Percentiles rank a stretch among this genome's conserved stretches.
These are phyloP conservation scores for Cryptosporidium parvum DNA, from an alignment of 169 alveolate genomes.

Conservation along the genomic window DNA sequence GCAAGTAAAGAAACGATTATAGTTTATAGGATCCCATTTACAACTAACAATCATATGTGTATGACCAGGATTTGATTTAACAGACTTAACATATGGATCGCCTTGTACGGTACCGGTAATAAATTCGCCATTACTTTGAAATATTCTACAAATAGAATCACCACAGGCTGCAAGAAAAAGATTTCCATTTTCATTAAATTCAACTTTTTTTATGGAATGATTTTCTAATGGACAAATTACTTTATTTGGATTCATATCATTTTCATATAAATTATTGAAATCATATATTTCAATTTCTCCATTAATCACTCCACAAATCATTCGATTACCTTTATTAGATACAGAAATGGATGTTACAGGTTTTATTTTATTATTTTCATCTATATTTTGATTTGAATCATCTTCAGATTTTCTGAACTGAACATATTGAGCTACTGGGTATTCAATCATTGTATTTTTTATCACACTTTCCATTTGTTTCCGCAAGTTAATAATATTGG, in stretches of 20 bases:
- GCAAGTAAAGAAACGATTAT: constrained; percentile 39
- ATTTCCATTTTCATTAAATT: constrained; percentile 42
- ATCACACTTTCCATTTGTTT: neutral
- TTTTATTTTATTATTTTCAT: neutral
- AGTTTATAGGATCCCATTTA: constrained; percentile 45
- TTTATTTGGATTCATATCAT: constrained; percentile 55
- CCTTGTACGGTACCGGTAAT: constrained; percentile 66
- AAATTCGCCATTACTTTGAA: constrained; percentile 51
- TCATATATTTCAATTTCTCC: constrained; percentile 60
- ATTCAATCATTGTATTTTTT: constrained; percentile 5
- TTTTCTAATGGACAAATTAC: constrained; percentile 57
- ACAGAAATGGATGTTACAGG: constrained; percentile 45
- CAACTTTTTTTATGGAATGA: constrained; percentile 38
- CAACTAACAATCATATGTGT: constrained; percentile 68
- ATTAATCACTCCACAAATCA: constrained; percentile 55
- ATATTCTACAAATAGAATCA: constrained; percentile 55
- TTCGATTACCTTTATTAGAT: constrained; percentile 30
- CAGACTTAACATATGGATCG: constrained; percentile 72
- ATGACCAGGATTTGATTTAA: constrained; percentile 60
- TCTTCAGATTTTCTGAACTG: constrained; percentile 2
- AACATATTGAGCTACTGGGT: constrained; percentile 22
- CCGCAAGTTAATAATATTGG: constrained; percentile 39
- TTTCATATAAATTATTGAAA: constrained; percentile 28
- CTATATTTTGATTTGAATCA: neutral
- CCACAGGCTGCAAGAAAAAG: constrained; percentile 65